Evolutionary conservation across 305 asterid genomes (phyloP), one percentile per base, ranked within the genome.

Genomic region (Striga hermonthica): DNA sequence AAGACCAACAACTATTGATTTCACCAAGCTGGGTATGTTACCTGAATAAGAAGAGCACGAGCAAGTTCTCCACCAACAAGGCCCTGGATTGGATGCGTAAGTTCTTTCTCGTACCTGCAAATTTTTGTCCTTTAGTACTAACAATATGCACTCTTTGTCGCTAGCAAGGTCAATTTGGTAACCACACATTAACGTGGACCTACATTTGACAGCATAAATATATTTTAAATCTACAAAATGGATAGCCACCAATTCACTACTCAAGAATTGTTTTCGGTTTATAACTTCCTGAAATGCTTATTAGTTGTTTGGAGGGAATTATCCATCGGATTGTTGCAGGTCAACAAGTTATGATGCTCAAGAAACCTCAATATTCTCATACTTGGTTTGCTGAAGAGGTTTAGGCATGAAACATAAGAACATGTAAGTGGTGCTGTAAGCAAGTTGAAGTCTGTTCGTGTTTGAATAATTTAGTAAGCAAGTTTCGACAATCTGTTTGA

Each of bases 11-110:
- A 74, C 43, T 22, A 22, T 22, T 22, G 5, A 22, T 4, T 15
- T 70, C 75, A 65, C 62, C 36, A 44, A 58, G 69, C 64, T 64
- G 69, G 50, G 69, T 57, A 35, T 34, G 45, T 45, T 69, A 88
- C 98, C 95, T 90, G 96, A 76, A 93, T 88, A 73, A 93, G 99
- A 66, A 90, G 87, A 71, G 87, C 81, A 44, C 95, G 95, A 56
- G 70, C 96, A 74, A 93, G 96, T 80, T 93, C 97, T 73, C 99
- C 97, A 9, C 94, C 86, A 55, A 93, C 77, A 78, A 93, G 91
- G 76, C 86, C 87, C 79, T 84, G 89, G 71, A 93, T 88, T 63
- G 99, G 97, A 86, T 90, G 94, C 83, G 74, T 80, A 70, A 93
- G 79, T 77, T 93, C 99, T 80, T 90, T 90, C 74, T 93, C 97